Evolutionary conservation across 164 flowering plant genomes (phyloP).

Genomic region (Tinospora cordifolia): DNA sequence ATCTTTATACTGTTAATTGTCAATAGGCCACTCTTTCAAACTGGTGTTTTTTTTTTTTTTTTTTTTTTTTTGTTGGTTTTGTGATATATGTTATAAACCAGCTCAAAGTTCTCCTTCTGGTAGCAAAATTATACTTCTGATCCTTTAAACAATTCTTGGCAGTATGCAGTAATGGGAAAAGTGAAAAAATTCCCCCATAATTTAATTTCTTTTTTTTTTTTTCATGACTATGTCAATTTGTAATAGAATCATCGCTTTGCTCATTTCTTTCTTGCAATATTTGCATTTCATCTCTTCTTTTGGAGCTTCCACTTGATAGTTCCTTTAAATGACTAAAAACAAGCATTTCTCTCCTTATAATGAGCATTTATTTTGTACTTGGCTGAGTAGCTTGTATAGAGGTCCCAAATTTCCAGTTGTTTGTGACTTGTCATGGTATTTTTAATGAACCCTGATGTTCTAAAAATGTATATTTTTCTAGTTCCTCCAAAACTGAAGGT

Average conservation of each 20-base stretch:
- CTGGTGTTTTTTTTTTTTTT: no score
- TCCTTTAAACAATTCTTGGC: not conserved
- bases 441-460: not conserved
- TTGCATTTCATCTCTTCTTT: not conserved
- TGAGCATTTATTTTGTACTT: no score
- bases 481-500: slow-evolving; percentile 32
- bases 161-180: not conserved
- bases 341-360: no score
- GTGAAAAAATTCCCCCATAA: not conserved
- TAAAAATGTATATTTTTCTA: slow-evolving; percentile 12
- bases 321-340: not conserved
- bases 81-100: no score
- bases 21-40: no score
- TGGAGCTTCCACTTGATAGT: not conserved
- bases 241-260: not conserved
- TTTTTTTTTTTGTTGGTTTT: no score
- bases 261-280: not conserved
- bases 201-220: not conserved
- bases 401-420: not conserved
- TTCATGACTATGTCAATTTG: not conserved
- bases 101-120: not conserved
- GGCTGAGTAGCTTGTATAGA: not conserved
- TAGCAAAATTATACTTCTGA: not conserved
- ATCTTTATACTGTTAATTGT: no score
- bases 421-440: not conserved